phyloP scores from a whole-genome alignment of 2,329 filamentous ascomycete species.

The Microdochium paspali region DNA sequence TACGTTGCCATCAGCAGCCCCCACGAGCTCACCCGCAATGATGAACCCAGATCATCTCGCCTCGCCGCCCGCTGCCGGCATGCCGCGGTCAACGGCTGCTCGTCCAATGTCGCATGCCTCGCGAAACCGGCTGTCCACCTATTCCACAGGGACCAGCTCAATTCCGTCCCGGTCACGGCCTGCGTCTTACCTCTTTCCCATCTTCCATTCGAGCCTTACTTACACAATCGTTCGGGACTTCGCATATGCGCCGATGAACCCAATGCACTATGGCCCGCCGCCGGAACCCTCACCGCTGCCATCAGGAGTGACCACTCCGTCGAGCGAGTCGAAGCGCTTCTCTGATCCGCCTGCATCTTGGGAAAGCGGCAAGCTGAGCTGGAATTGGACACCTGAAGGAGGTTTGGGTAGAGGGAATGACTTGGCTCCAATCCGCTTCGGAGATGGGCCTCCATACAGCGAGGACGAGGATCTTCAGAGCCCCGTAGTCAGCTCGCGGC shows the following conservation, averaged over 20 bases:
- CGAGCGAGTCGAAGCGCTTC: slow-evolving; percentile 69
- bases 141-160: slow-evolving; percentile 55
- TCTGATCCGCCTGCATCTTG: slow-evolving; percentile 73
- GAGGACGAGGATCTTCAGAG: slow-evolving; percentile 94
- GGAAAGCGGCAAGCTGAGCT: slow-evolving; percentile 54
- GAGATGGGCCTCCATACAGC: slow-evolving; percentile 84
- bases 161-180: slow-evolving; percentile 64
- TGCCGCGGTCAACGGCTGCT: slow-evolving; percentile 49
- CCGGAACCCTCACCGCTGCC: slow-evolving; percentile 60
- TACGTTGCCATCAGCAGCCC: slow-evolving; percentile 39
- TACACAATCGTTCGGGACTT: slow-evolving; percentile 95
- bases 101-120: slow-evolving; percentile 68
- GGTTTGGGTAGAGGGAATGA: slow-evolving; percentile 56
- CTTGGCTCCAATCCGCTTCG: slow-evolving; percentile 74
- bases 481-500: slow-evolving; percentile 75
- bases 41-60: slow-evolving; percentile 43
- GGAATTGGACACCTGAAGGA: slow-evolving; percentile 44
- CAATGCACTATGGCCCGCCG: slow-evolving; percentile 89
- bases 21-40: slow-evolving; percentile 22
- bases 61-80: slow-evolving; percentile 44
- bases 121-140: slow-evolving; percentile 75
- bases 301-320: slow-evolving; percentile 76
- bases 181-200: slow-evolving; percentile 69
- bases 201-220: slow-evolving; percentile 74
- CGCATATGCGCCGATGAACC: slow-evolving; percentile 75